Evolutionary conservation across 805 yeast genomes (phyloP).

Genomic region (Pichia exigua): DNA sequence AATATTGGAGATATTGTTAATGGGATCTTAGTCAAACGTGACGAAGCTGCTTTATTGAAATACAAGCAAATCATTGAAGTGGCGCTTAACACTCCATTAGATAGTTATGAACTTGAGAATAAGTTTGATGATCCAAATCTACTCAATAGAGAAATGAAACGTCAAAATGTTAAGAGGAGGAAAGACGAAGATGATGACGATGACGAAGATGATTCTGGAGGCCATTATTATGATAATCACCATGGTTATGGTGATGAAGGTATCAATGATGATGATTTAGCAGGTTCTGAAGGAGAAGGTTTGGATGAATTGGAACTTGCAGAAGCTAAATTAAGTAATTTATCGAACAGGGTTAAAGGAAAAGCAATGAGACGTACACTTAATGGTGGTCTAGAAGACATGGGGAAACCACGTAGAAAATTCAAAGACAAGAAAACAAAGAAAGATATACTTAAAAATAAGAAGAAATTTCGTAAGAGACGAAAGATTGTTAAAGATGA

Average conservation of each 20-base stretch:
- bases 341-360: constrained; percentile 18
- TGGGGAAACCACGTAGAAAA: constrained; percentile 4
- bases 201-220: constrained; percentile 1
- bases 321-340: constrained; percentile 26
- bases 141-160: background rate
- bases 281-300: constrained; percentile 32
- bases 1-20: constrained; percentile 18
- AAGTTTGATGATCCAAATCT: constrained; percentile 11
- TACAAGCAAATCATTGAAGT: constrained; percentile 14
- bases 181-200: background rate
- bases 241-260: constrained; percentile 15
- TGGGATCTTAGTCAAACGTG: constrained; percentile 7
- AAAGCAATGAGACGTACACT: constrained; percentile 17
- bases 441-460: constrained; percentile 4
- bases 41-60: constrained; percentile 5
- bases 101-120: constrained; percentile 19
- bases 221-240: constrained; percentile 8
- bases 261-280: constrained; percentile 23
- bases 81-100: constrained; percentile 18
- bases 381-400: constrained; percentile 9
- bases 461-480: constrained; percentile 6
- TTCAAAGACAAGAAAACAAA: constrained; percentile 5
- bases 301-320: constrained; percentile 34
- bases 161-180: background rate
- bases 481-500: constrained; percentile 24